These are phyloP conservation scores for Pichia nakasei DNA, from an alignment of 805 yeast genomes.

Conservation along the genomic window DNA sequence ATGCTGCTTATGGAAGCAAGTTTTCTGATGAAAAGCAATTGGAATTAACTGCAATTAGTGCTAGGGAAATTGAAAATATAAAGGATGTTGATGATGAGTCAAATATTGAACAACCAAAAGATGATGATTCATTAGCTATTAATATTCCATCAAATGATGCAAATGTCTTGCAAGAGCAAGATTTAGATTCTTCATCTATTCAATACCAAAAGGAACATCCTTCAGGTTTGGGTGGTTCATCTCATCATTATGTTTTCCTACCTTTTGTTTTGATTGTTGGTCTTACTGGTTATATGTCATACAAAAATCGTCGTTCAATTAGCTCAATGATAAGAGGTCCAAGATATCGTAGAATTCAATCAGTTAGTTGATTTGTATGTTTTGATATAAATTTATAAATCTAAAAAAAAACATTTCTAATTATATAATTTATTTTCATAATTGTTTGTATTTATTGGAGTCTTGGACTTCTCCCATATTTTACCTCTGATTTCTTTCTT, in stretches of 20 bases:
- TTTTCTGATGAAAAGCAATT: neutral
- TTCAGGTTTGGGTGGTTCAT: slow-evolving; percentile 4
- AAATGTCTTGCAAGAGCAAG: too few relatives aligned
- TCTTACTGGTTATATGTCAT: slow-evolving; percentile 8
- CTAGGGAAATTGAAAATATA: neutral
- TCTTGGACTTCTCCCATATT: slow-evolving; percentile 1
- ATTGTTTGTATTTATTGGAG: neutral
- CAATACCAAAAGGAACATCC: too few relatives aligned
- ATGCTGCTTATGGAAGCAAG: slow-evolving; percentile 8
- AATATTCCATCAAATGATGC: neutral
- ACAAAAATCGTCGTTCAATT: slow-evolving; percentile 17
- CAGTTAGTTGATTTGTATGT: neutral
- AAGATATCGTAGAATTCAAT: slow-evolving; percentile 22
- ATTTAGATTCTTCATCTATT: too few relatives aligned
- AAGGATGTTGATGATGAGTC: neutral
- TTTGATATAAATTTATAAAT: neutral
- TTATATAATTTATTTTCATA: neutral
- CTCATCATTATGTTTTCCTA: slow-evolving; percentile 8
- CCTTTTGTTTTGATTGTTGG: slow-evolving; percentile 11
- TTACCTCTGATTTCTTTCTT: slow-evolving; percentile 1
- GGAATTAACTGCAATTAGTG: neutral
- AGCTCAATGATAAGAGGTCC: slow-evolving; percentile 20
- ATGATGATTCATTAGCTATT: neutral
- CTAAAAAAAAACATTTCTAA: too few relatives aligned
- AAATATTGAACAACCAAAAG: neutral